Percentiles rank a stretch among this genome's conserved stretches.
These are phyloP conservation scores for Neofusicoccum cordaticola DNA, from an alignment of 2,329 filamentous ascomycete species.

Conservation along the genomic window DNA sequence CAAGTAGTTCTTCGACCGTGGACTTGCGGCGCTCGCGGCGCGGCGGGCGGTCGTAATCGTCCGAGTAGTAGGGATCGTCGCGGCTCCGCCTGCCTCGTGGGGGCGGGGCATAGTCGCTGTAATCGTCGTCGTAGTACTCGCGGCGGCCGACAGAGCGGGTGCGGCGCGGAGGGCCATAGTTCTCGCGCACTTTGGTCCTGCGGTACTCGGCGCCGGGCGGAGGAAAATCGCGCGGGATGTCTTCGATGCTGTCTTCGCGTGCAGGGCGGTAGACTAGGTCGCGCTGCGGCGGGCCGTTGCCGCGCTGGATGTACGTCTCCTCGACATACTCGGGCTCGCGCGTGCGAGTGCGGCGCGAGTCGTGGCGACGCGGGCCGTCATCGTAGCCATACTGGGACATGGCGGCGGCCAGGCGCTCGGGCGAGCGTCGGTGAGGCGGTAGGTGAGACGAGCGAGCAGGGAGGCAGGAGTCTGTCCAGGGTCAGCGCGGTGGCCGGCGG, in stretches of 20 bases:
- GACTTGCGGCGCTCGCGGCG: conserved; percentile 52
- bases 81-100: conserved; percentile 45
- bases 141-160: conserved; percentile 62
- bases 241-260: conserved; percentile 82
- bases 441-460: not conserved
- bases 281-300: conserved; percentile 40
- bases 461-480: not conserved
- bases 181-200: conserved; percentile 48
- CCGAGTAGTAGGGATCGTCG: conserved; percentile 45
- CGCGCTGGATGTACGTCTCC: conserved; percentile 49
- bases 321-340: conserved; percentile 52
- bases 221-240: conserved; percentile 80
- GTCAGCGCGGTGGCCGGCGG: not conserved
- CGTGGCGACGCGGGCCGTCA: conserved; percentile 42
- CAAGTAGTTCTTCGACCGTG: conserved; percentile 61
- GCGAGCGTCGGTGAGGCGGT: not conserved
- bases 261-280: conserved; percentile 50
- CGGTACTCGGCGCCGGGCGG: conserved; percentile 58
- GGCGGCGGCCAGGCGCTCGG: not conserved
- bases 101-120: conserved; percentile 50
- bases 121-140: conserved; percentile 59
- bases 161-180: conserved; percentile 52
- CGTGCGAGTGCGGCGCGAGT: conserved; percentile 40
- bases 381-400: conserved; percentile 53
- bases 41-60: conserved; percentile 42